Base-by-base conservation (phyloP, 2,329 filamentous ascomycete genomes). In the Blastomyces gilchristii region DNA sequence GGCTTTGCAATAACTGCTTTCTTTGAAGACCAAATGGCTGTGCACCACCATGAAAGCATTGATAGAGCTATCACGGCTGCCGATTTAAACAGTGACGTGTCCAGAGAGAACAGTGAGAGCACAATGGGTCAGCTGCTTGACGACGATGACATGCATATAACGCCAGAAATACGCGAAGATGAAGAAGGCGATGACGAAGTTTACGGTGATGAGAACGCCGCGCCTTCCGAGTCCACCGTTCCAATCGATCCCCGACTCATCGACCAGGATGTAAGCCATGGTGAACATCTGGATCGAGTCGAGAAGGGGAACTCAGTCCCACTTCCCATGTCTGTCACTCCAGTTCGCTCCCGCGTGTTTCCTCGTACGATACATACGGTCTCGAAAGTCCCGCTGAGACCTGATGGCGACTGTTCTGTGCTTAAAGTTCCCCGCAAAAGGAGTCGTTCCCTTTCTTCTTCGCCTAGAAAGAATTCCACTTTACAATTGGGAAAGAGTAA, bases 301-400 rank as follows among this genome's bases (percentile, higher is more conserved):
- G 73, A 2, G 37, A 50, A 34, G 31, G 56, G 74, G 52, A 61
- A 65, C 6, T 59, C 64, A 3, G 18, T 65, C 12, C 63, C 62
- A 34, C 54, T 68, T 59, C 67, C 71, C 41, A 68, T 70, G 41
- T 83, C 83, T 1, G 75, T 79, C 8, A 89, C 87, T 1, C 87
- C 87, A 0, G 76, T 81, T 59, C 81, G 83, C 56, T 65, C 67
- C 8, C 69, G 70, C 18, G 69, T 79, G n/a, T 76, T 74, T n/a
- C 79, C 80, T 62, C 78, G 79, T 53, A 77, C 81, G n/a, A 83
- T 87, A 66, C 84, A 89, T 72, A 92, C 89, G 0, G 85, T 89
- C 0, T 89, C 87, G 34, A 92, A 91, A 75, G 85, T 92, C 4
- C 88, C 89, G 1, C 76, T 92, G 50, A 90, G 90, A 73, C 79